These are phyloP conservation scores for Venturiaceae sp. DNA, from an alignment of 2,329 filamentous ascomycete genomes.

Conservation along the genomic window DNA sequence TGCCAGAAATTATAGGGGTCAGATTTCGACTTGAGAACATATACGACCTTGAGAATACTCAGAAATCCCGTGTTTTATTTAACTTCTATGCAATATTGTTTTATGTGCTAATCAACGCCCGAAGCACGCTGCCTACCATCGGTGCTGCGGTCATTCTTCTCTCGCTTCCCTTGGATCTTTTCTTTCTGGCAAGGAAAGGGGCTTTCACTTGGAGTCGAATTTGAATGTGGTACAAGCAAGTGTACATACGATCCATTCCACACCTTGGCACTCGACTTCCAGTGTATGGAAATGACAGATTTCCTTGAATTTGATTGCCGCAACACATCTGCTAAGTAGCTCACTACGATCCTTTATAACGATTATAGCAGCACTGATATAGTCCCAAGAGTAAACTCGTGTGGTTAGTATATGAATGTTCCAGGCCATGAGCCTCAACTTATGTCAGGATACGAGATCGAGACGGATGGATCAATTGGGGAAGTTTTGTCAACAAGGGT, in stretches of 20 bases:
- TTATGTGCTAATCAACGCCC: neutral
- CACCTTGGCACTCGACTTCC: slow-evolving; percentile 10
- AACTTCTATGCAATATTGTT: too few species aligned
- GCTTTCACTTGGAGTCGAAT: neutral
- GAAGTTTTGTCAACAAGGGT: neutral
- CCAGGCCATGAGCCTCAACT: slow-evolving; percentile 3
- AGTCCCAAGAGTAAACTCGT: slow-evolving; percentile 1
- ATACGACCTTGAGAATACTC: too few species aligned
- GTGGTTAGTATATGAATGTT: slow-evolving; percentile 8
- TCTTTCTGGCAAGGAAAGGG: neutral
- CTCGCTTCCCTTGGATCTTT: slow-evolving; percentile 7
- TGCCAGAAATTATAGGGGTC: too few species aligned
- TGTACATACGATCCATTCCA: slow-evolving; percentile 8
- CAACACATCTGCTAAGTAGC: neutral
- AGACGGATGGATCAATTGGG: neutral
- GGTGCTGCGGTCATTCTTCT: slow-evolving; percentile 9
- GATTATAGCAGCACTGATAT: neutral
- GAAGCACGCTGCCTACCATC: slow-evolving; percentile 4
- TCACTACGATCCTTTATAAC: neutral
- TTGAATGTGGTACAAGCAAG: slow-evolving; percentile 9
- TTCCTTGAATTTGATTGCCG: neutral
- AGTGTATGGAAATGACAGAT: neutral
- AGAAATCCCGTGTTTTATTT: too few species aligned
- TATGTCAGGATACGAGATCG: slow-evolving; percentile 6
- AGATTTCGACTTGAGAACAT: too few species aligned